Evolutionary conservation across 805 yeast genomes (phyloP), one percentile per base, ranked within the genome.

Genomic region (Yamadazyma olivae): DNA sequence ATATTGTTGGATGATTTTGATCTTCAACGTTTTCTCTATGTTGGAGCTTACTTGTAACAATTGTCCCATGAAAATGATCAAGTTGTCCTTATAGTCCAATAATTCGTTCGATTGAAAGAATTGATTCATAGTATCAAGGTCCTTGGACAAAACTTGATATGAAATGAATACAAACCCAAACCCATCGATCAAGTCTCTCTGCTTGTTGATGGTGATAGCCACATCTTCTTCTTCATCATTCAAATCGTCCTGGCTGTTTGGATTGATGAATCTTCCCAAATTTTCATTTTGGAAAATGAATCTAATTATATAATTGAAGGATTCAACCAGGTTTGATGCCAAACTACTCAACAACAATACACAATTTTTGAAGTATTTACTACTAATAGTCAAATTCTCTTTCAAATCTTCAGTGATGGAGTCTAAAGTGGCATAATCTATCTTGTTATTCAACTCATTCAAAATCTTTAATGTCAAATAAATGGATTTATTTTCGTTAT

Each of bases 21-120:
- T 70, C 49, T 88, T 71, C 38, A 88, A 66, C 1, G 89, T 76
- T 8, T 79, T 80, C 49, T 86, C 96, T 20, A 76, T 61, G 22
- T 70, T 71, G 0, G 95, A 78, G 0, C 85, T 71, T 0, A 83
- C 72, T 53, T 82, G 75, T 32, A 90, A 65, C 4, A 86, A 71
- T 50, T 77, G 81, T n/a, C 89, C 79, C 45, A 87, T 56, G 28
- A 82, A 63, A 36, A 80, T 75, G 20, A 89, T 59, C 12, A 90
- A 63, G 26, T 79, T 79, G 49, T 89, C 95, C 43, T 83, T 80
- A 54, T 62, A 74, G 6, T 54, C 46, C 12, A 57, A 46, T 34
- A 85, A 54, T 6, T 67, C 57, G 41, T 70, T 73, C 10, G 36
- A 30, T 20, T 32, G 45, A 33, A 36, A 48, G 33, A 43, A 53